Evolutionary conservation across 352 stramenopile species (phyloP).

Genomic region (Lagenidium giganteum): DNA sequence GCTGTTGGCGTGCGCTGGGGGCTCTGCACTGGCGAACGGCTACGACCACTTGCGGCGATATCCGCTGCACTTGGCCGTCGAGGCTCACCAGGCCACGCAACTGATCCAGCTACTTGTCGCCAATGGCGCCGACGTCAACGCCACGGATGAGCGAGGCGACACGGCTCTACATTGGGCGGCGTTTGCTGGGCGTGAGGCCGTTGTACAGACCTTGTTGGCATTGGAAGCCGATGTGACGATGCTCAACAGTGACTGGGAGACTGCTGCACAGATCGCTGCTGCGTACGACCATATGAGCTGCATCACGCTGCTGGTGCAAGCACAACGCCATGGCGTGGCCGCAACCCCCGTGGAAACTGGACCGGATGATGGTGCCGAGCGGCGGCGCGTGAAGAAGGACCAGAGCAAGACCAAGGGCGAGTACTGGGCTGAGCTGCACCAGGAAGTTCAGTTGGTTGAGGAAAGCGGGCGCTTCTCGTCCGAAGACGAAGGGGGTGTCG

Average conservation of each 20-base stretch:
- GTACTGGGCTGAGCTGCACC: conserved; percentile 70
- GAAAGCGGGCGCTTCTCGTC: conserved; percentile 69
- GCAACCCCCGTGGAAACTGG: not conserved
- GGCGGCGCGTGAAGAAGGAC: not conserved
- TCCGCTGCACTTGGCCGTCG: conserved; percentile 35
- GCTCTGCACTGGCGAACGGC: conserved; percentile 17
- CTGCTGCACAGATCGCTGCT: conserved; percentile 39
- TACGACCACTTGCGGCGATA: conserved; percentile 30
- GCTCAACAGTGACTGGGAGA: conserved; percentile 60
- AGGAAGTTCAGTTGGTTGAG: conserved; percentile 69
- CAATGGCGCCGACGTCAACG: conserved; percentile 35
- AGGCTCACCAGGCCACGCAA: conserved; percentile 7
- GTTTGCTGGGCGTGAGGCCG: conserved; percentile 29
- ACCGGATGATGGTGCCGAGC: not conserved
- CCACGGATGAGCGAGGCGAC: conserved; percentile 55
- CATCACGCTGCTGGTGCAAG: conserved; percentile 30
- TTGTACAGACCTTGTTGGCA: conserved; percentile 32
- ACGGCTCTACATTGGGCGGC: conserved; percentile 66
- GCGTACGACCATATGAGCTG: conserved; percentile 41
- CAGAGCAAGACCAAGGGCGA: conserved; percentile 1
- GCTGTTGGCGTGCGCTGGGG: conserved; percentile 14
- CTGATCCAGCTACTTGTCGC: conserved; percentile 23
- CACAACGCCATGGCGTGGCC: conserved; percentile 9
- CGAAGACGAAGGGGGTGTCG: conserved; percentile 38
- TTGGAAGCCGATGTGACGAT: conserved; percentile 38